phyloP scores from a whole-genome alignment of 495 filamentous ascomycete species.

The Hypoxylon perforatum region DNA sequence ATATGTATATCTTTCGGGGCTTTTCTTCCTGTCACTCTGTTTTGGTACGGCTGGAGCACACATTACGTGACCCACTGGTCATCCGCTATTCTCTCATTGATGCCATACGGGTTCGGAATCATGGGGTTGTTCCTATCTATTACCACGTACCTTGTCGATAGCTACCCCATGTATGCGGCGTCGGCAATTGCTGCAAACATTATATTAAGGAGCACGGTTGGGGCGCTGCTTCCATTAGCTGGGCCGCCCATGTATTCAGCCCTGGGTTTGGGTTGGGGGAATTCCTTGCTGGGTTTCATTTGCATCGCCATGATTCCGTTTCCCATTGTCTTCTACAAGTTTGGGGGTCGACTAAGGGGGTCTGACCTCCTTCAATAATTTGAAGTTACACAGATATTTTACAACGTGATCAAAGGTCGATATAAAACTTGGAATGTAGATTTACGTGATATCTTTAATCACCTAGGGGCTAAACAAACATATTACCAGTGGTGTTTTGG shows the following conservation, averaged over 20 bases:
- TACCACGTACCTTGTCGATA: constrained; percentile 68
- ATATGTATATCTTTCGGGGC: constrained; percentile 50
- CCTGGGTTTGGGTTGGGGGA: constrained; percentile 68
- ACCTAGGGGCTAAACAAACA: too few relatives aligned
- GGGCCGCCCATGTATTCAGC: constrained; percentile 61
- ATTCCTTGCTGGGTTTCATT: constrained; percentile 69
- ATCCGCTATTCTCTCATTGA: constrained; percentile 60
- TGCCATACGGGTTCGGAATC: constrained; percentile 62
- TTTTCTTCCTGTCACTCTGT: constrained; percentile 57
- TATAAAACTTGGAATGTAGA: too few relatives aligned
- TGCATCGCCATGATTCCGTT: constrained; percentile 59
- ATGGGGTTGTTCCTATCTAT: constrained; percentile 63
- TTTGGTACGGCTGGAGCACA: constrained; percentile 60
- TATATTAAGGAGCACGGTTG: constrained; percentile 61
- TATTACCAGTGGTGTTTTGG: too few relatives aligned
- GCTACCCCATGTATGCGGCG: constrained; percentile 67
- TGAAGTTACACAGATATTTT: too few relatives aligned
- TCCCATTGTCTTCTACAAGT: constrained; percentile 55
- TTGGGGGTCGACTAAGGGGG: constrained; percentile 47
- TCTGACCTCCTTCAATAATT: constrained; percentile 41
- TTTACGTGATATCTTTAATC: too few relatives aligned
- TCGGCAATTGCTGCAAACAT: constrained; percentile 64
- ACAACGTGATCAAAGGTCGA: too few relatives aligned
- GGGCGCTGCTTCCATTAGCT: constrained; percentile 65
- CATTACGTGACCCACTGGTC: constrained; percentile 45